Conservation (phyloP, 2,329 filamentous ascomycete species). For the Colletotrichum lupini region DNA sequence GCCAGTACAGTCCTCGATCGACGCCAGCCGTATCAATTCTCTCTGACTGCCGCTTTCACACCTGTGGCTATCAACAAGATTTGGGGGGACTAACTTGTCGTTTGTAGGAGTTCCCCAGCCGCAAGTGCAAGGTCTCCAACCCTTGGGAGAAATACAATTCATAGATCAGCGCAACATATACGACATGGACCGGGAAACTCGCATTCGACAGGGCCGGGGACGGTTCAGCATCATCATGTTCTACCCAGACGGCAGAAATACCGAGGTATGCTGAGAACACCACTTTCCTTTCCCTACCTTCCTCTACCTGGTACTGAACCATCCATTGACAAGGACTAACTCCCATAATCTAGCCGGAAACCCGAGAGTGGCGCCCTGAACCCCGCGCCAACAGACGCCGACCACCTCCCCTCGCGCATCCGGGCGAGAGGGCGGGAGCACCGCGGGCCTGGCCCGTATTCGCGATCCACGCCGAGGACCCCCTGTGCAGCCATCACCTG, state of each 20-base stretch:
- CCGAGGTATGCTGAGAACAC: neutral
- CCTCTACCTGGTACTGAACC: too few relatives aligned
- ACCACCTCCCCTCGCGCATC: too few relatives aligned
- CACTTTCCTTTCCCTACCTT: too few relatives aligned
- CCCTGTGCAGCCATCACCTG: slow-evolving; percentile 2
- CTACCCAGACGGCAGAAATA: slow-evolving; percentile 18
- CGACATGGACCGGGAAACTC: neutral
- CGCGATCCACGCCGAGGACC: slow-evolving; percentile 5
- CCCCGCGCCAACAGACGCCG: neutral
- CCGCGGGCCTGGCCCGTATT: slow-evolving; percentile 5
- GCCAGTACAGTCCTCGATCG: neutral
- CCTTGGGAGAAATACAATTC: neutral
- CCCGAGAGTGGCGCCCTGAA: neutral
- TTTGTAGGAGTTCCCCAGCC: neutral
- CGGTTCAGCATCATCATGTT: slow-evolving; percentile 22
- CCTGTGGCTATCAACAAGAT: neutral
- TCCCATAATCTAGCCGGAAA: neutral
- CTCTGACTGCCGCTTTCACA: neutral
- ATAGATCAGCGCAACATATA: neutral
- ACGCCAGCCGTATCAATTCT: neutral
- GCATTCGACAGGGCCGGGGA: neutral
- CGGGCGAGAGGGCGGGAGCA: too few relatives aligned
- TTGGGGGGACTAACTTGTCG: neutral
- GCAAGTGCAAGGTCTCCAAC: neutral
- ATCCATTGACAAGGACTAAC: neutral